Evolutionary conservation across 1,284 basidiomycete genomes (phyloP).

Genomic region (Cystobasidium pallidum): DNA sequence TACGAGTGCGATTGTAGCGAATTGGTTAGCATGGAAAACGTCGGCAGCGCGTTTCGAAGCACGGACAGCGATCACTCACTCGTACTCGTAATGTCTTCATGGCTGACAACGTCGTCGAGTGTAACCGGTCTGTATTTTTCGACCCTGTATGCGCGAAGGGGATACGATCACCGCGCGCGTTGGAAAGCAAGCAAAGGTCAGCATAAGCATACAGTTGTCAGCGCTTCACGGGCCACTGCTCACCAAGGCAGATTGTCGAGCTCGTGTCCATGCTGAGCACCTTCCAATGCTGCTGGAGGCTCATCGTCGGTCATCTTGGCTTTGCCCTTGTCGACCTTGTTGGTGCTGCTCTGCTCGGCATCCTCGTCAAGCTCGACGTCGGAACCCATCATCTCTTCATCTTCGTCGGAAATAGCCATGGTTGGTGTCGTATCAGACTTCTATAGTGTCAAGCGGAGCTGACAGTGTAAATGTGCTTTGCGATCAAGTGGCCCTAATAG

Average conservation of each 20-base stretch:
- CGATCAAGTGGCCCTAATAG: no score
- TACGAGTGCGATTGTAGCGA: constrained; percentile 1
- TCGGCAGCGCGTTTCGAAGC: not conserved
- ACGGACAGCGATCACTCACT: constrained; percentile 64
- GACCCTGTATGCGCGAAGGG: constrained; percentile 66
- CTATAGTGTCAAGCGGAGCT: no score
- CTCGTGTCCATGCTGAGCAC: constrained; percentile 39
- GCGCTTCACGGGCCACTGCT: not conserved
- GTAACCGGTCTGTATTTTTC: constrained; percentile 91
- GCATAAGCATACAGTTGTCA: not conserved
- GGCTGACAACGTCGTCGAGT: constrained; percentile 88
- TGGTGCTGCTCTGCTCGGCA: constrained; percentile 9
- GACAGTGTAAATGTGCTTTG: no score
- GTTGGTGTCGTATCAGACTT: not conserved
- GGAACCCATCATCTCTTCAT: constrained; percentile 30
- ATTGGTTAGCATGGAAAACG: not conserved
- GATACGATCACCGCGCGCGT: constrained; percentile 8
- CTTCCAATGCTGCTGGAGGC: constrained; percentile 26
- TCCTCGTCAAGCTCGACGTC: constrained; percentile 30
- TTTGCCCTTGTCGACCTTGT: constrained; percentile 36
- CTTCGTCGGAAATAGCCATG: constrained; percentile 41
- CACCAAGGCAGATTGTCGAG: constrained; percentile 43
- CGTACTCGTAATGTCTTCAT: constrained; percentile 88
- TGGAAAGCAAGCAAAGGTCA: not conserved
- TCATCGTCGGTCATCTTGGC: constrained; percentile 26